Evolutionary conservation across 139 green algal genomes (phyloP), one percentile per base, ranked within the genome.

Genomic region (Chlamydomonas sphaeroides): DNA sequence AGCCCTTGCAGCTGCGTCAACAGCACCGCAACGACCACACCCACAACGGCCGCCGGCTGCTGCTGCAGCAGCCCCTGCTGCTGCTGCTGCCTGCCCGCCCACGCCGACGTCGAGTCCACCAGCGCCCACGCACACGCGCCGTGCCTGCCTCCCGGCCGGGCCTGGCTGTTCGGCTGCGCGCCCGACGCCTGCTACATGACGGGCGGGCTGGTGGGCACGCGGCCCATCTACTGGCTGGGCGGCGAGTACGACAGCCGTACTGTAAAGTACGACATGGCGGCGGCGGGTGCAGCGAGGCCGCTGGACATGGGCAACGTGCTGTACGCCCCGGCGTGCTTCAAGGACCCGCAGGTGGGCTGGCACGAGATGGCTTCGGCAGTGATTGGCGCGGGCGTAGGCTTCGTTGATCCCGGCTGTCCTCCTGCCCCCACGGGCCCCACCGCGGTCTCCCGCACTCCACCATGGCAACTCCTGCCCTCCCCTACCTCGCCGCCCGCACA

Each of bases 251-350:
- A 88, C 53, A 76, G 71, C 56, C 49, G 68, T 49, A 33, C 57
- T 30, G 69, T 39, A 65, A 49, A 70, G 65, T 93, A 88, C 61
- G 68, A 90, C 77, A 57, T 91, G 15, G 62, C 28, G 0, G 26
- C 25, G 1, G 78, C 68, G 28, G 42, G 56, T 10, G 84, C 80
- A 14, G 85, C 84, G 0, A 82, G 80, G 77, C 68, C 78, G 32
- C 68, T 93, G 48, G 90, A 93, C 81, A 61, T 92, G 57, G 90
- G 88, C 36, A 88, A 89, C 41, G 80, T 75, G 20, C 79, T 91
- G 36, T 93, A 93, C 61, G 90, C 90, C 30, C 85, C 86, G 15
- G 68, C 84, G 4, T 79, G 87, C 51, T 89, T 88, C 49, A 65
- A 72, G 21, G 83, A 93, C 82, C 68, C 80, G 3, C 72, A 84